Percentiles rank a stretch among this genome's conserved stretches.
Evolutionary conservation across 1,284 basidiomycete genomes (phyloP).

Genomic region (Volvariella volvacea): DNA sequence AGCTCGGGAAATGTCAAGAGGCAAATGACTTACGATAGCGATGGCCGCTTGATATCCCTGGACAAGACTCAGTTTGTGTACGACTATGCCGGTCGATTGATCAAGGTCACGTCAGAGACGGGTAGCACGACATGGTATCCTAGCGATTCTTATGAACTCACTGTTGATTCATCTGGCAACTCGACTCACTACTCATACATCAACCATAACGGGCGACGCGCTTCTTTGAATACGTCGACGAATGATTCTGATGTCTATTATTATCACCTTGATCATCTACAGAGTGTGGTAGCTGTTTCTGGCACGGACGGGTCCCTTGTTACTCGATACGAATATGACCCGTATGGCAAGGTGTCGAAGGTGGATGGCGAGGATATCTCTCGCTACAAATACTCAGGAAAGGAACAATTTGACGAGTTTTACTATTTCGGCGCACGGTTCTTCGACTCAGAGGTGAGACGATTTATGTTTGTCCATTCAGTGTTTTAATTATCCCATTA

Average conservation of each 20-base stretch:
- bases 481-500: no score
- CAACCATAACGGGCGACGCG: no score
- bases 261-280: not conserved
- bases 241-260: not conserved
- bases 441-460: not conserved
- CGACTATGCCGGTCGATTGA: not conserved
- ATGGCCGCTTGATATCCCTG: no score
- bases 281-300: not conserved
- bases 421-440: not conserved
- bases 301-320: not conserved
- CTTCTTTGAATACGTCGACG: not conserved
- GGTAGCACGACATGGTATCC: not conserved
- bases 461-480: not conserved
- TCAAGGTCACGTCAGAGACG: not conserved
- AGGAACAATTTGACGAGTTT: not conserved
- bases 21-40: no score
- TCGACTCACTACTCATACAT: no score
- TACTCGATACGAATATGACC: not conserved
- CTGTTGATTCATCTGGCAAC: no score
- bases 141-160: not conserved
- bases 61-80: not conserved
- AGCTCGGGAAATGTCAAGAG: no score
- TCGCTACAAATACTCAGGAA: not conserved
- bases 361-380: not conserved
- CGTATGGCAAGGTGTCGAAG: not conserved